Evolutionary conservation across 2,329 filamentous ascomycete species (phyloP), one percentile per base, ranked within the genome.

Genomic region (Colletotrichum trifolii): DNA sequence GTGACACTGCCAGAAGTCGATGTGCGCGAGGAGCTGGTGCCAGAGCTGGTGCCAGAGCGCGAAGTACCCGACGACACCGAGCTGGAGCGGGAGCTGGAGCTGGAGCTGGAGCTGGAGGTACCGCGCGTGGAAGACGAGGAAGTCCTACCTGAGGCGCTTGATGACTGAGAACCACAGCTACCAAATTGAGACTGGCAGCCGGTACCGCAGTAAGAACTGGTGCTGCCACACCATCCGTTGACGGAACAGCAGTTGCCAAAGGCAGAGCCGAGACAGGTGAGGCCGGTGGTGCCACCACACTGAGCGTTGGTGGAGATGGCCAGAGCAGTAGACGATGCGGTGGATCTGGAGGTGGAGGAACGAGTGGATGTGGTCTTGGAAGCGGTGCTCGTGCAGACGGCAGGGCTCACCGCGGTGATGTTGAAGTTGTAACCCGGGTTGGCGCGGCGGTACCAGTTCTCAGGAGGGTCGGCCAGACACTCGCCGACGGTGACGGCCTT

Each of bases 361-460:
- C 60, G 35, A 42, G 59, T 67, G 33, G 68, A 52, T 8, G 42
- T 49, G 6, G 63, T 56, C n/a, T 60, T 66, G 13, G 62, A 62
- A 4, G 66, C 25, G 1, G 65, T 67, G 45, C 36, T 17, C n/a
- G 53, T 11, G 38, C 65, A 67, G 9, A 25, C 62, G 15, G 34
- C 4, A 2, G 64, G 55, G 48, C 48, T 67, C 7, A 34, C 39
- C 1, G 65, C 62, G 3, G 48, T 57, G 42, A 57, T 58, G 8
- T 66, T 55, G 48, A 66, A 67, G 71, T 74, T 12, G 70, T 74
- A 10, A 71, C 69, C 39, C 60, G 67, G 67, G 15, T 66, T 66
- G 25, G 17, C 40, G 4, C 65, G 60, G 11, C 81, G 78, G 72
- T 84, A 83, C 81, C 81, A 84, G 73, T 84, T 83, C 39, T 68